Evolutionary conservation across 495 filamentous ascomycete genomes (phyloP), one percentile per base, ranked within the genome.

Genomic region (Trichoderma virens): DNA sequence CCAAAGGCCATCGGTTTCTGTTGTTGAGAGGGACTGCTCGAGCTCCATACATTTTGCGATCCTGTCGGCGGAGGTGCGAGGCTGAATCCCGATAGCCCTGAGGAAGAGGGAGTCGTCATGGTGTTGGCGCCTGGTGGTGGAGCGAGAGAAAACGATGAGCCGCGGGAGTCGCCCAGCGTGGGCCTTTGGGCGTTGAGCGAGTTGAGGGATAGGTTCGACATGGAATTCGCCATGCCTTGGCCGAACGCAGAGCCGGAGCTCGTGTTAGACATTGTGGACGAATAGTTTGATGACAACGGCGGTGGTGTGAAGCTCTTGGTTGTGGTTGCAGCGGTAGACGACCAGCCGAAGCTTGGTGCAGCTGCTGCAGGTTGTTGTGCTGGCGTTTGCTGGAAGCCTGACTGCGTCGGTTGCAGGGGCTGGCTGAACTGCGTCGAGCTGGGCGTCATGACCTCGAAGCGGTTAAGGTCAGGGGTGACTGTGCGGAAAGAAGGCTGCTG

Each of bases 381-480:
- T 16, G 62, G 45, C n/a, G 64, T 43, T 23, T 62, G 68, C 31
- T 39, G 59, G 60, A 62, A 62, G 32, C 31, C 20, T 14, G 60
- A 27, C 14, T 30, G 60, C 18, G 64, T 64, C 2, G 78, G 76
- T 59, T 84, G 81, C 16, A 83, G 62, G 0, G 82, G 82, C 47
- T 84, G 78, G 5, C 82, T 82, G 65, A 75, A 84, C 65, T 83
- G 82, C 5, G 83, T 83, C 13, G 77, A 70, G 6, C 79, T 73
- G 20, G 84, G 84, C 2, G 77, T 76, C 27, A 86, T 73, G 25
- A 78, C 63, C 35, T 75, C 73, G 56, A 85, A 80, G 30, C 69
- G 68, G 5, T 74, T 68, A 6, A 85, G 74, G 63, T 86, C 84
- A 0, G 84, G 83, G 0, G 83, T 86, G 23, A 85, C 80, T 0